Percentiles rank a stretch among this genome's conserved stretches.
These are phyloP conservation scores for Quercus agrifolia DNA, from an alignment of 306 rosid species.

Conservation along the genomic window DNA sequence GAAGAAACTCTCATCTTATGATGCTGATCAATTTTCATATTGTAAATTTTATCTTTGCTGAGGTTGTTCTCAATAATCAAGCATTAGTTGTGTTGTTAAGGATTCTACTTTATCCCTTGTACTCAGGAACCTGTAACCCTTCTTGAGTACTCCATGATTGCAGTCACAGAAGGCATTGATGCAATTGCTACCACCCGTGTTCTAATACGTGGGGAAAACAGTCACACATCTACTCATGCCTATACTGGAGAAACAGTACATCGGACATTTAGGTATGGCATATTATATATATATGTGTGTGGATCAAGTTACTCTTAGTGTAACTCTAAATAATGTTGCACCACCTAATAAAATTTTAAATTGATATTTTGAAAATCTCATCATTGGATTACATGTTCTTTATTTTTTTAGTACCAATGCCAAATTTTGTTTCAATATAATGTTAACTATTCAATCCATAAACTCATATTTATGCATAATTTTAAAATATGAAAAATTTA, in stretches of 20 bases:
- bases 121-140: conserved; percentile 75
- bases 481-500: too few relatives aligned
- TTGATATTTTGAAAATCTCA: too few relatives aligned
- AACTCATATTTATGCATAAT: too few relatives aligned
- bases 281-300: neutral
- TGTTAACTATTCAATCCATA: too few relatives aligned
- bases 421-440: too few relatives aligned
- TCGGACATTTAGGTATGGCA: conserved; percentile 73
- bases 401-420: too few relatives aligned
- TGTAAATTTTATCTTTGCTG: neutral
- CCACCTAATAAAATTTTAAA: too few relatives aligned
- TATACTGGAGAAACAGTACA: conserved; percentile 57
- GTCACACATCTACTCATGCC: conserved; percentile 41
- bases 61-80: conserved; percentile 6
- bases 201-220: conserved; percentile 54
- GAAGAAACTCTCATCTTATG: neutral
- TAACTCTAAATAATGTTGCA: too few relatives aligned
- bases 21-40: neutral
- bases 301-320: too few relatives aligned
- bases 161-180: conserved; percentile 96
- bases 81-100: conserved; percentile 9
- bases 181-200: conserved; percentile 96
- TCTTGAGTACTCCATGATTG: conserved; percentile 84
- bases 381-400: too few relatives aligned
- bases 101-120: neutral